phyloP scores from a whole-genome alignment of 768 basidiomycete genomes.

The Amanita pseudoporphyria region DNA sequence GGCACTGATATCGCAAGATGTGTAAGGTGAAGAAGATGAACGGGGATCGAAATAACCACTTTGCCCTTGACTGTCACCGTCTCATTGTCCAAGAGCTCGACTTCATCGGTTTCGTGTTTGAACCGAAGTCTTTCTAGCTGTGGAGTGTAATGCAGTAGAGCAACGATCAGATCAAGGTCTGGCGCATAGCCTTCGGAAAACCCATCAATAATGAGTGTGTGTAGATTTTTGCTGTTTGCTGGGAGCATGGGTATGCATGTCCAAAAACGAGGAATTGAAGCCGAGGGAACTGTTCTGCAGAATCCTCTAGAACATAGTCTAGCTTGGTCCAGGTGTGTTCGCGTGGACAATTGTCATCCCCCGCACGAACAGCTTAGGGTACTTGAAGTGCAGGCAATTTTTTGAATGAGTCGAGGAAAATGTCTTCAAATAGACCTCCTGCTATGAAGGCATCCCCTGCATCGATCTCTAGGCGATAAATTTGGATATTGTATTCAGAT shows the following conservation, averaged over 20 bases:
- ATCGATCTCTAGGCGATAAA: background rate
- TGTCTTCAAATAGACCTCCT: background rate
- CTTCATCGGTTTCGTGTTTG: slow-evolving; percentile 1
- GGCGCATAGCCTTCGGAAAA: background rate
- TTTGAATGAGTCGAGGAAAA: background rate
- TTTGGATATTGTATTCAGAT: background rate
- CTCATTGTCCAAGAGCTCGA: background rate
- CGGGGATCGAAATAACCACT: background rate
- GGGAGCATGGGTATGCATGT: slow-evolving; percentile 2
- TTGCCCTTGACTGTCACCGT: background rate
- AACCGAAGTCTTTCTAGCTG: slow-evolving; percentile 7
- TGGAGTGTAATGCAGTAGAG: slow-evolving; percentile 6
- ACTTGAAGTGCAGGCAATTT: background rate
- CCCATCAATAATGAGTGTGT: background rate
- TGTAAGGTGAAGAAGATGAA: slow-evolving; percentile 5
- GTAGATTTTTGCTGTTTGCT: background rate
- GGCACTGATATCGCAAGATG: slow-evolving; percentile 2
- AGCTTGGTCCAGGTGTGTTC: background rate
- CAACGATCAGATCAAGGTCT: background rate
- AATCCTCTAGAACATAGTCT: background rate
- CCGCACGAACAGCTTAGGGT: background rate
- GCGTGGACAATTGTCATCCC: background rate
- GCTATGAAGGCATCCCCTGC: background rate
- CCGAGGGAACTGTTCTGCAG: background rate
- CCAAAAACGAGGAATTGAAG: background rate